Evolutionary conservation across 768 basidiomycete genomes (phyloP).

Genomic region (Chalciporus piperatus): DNA sequence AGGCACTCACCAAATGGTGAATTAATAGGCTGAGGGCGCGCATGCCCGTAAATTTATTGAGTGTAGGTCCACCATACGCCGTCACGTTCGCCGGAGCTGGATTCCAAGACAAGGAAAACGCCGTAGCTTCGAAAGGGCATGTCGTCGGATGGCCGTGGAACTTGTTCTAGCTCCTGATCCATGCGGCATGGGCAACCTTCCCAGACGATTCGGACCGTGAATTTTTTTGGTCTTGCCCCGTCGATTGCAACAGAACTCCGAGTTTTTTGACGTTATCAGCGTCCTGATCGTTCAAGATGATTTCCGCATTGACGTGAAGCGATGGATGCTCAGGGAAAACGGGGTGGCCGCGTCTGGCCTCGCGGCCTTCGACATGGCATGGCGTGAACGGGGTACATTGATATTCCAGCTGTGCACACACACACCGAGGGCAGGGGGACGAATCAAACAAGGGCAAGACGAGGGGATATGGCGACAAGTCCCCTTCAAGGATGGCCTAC

Average conservation of each 20-base stretch:
- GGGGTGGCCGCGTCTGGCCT: constrained; percentile 2
- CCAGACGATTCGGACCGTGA: constrained; percentile 19
- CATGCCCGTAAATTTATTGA: neutral
- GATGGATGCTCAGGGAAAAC: constrained; percentile 8
- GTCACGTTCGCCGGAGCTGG: neutral
- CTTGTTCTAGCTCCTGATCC: neutral
- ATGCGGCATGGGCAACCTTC: constrained; percentile 13
- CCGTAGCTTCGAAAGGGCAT: neutral
- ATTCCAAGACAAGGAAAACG: neutral
- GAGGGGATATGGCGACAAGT: neutral
- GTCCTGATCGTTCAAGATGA: constrained; percentile 11
- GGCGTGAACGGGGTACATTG: neutral
- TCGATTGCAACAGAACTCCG: constrained; percentile 5
- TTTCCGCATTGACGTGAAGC: constrained; percentile 10
- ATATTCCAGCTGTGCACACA: neutral
- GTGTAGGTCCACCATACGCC: constrained; percentile 4
- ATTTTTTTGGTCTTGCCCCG: constrained; percentile 1
- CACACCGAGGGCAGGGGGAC: neutral
- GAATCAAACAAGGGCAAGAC: neutral
- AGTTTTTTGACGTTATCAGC: constrained; percentile 17
- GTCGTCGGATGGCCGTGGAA: constrained; percentile 1
- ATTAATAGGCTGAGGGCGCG: constrained; percentile 9
- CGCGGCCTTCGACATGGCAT: neutral
- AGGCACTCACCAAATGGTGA: constrained; percentile 1
- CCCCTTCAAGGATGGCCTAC: constrained; percentile 1